These are phyloP conservation scores for Acanthamoeba lenticulata DNA, from an alignment of 208 protist species.

Conservation along the genomic window DNA sequence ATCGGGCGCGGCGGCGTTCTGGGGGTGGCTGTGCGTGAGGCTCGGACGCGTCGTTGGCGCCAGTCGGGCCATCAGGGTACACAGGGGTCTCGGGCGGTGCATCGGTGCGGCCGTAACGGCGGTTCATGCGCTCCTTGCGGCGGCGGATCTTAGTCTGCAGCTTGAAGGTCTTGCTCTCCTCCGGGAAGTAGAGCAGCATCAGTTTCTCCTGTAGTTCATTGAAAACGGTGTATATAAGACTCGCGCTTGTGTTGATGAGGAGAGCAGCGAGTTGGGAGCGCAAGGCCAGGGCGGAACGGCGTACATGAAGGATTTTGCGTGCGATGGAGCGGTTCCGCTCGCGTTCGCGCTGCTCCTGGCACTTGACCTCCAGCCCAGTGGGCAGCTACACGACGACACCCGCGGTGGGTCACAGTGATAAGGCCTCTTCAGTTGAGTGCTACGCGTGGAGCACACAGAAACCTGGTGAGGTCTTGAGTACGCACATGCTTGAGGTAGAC, in stretches of 20 bases:
- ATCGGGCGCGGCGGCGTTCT: too few relatives aligned
- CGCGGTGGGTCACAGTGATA: too few relatives aligned
- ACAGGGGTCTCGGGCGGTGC: too few relatives aligned
- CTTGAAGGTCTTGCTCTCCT: conserved; percentile 15
- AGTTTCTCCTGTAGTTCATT: background rate
- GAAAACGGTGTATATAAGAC: too few relatives aligned
- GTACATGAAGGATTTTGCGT: background rate
- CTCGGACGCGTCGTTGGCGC: too few relatives aligned
- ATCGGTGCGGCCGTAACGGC: background rate
- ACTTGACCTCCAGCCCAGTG: background rate
- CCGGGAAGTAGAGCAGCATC: background rate
- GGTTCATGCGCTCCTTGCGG: background rate
- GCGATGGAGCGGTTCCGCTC: background rate
- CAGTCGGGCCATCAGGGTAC: too few relatives aligned
- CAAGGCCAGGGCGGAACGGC: too few relatives aligned
- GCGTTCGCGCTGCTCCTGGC: background rate
- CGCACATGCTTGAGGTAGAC: conserved; percentile 4
- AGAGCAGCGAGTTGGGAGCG: too few relatives aligned
- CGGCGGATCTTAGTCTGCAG: background rate
- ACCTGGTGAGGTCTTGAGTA: background rate
- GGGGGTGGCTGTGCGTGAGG: too few relatives aligned
- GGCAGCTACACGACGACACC: background rate
- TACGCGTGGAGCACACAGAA: background rate
- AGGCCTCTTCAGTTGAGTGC: too few relatives aligned
- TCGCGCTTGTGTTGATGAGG: too few relatives aligned